phyloP scores from a whole-genome alignment of 768 basidiomycete species.

The Dioszegia aurantiaca region DNA sequence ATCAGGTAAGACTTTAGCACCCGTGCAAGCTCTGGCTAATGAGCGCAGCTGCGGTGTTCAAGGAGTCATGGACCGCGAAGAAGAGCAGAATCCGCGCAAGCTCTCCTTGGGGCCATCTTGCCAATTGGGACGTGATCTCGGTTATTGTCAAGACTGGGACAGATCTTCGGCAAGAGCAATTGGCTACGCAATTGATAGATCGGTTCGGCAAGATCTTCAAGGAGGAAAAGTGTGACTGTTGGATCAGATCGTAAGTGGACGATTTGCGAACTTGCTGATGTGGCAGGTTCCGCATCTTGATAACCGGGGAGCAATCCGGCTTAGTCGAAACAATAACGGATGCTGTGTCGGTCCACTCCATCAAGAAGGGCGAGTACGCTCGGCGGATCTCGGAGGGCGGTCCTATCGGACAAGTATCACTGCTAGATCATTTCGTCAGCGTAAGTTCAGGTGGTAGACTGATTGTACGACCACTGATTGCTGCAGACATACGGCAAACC shows the following conservation, averaged over 20 bases:
- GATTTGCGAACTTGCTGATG: slow-evolving; percentile 1
- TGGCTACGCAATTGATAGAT: slow-evolving; percentile 89
- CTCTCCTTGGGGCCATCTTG: slow-evolving; percentile 94
- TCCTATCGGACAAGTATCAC: slow-evolving; percentile 72
- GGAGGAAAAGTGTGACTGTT: slow-evolving; percentile 86
- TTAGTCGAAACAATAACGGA: slow-evolving; percentile 98
- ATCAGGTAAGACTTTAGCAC: slow-evolving; percentile 57
- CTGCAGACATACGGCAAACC: slow-evolving; percentile 83
- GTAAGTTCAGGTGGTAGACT: slow-evolving; percentile 57
- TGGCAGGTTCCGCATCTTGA: slow-evolving; percentile 85
- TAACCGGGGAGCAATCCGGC: slow-evolving; percentile 88
- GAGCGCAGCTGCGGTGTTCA: slow-evolving; percentile 71
- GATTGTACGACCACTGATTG: not conserved
- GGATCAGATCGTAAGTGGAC: slow-evolving; percentile 74
- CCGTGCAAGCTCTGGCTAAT: not conserved
- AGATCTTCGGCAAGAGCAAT: slow-evolving; percentile 93
- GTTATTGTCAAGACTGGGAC: slow-evolving; percentile 98
- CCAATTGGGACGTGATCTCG: slow-evolving; percentile 68
- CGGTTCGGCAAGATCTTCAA: slow-evolving; percentile 93
- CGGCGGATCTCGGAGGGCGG: slow-evolving; percentile 74
- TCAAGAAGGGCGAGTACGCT: slow-evolving; percentile 98
- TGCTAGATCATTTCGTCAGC: slow-evolving; percentile 86
- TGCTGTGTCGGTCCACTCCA: slow-evolving; percentile 96
- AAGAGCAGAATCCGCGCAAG: slow-evolving; percentile 89
- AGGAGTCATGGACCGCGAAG: slow-evolving; percentile 90